Evolutionary conservation across 371 early-diverging fungal species (phyloP).

Genomic region (Mucor ambiguus): DNA sequence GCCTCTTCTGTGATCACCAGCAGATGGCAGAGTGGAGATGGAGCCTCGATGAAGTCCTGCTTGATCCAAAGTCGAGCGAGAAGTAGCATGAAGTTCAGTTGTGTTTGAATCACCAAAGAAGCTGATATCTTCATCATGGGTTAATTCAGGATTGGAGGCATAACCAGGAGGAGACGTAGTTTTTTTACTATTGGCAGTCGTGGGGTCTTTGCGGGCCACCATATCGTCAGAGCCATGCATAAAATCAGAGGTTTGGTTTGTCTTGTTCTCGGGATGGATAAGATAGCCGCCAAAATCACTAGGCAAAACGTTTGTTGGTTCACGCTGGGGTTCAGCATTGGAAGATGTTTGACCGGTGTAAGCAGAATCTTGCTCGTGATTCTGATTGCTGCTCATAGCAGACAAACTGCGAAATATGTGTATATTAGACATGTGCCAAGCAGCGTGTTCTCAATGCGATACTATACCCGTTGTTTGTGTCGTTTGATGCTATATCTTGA

Average conservation of each 20-base stretch:
- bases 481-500: neutral
- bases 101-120: slow-evolving; percentile 29
- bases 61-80: slow-evolving; percentile 23
- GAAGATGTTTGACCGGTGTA: slow-evolving; percentile 7
- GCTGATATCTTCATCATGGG: slow-evolving; percentile 10
- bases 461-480: neutral
- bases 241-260: slow-evolving; percentile 13
- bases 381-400: neutral
- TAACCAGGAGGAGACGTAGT: neutral
- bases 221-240: slow-evolving; percentile 16
- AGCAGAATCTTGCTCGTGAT: slow-evolving; percentile 17
- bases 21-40: slow-evolving; percentile 20
- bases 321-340: slow-evolving; percentile 19
- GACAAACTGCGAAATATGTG: neutral
- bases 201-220: neutral
- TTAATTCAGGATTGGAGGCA: neutral
- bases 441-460: neutral
- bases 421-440: neutral
- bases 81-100: slow-evolving; percentile 1
- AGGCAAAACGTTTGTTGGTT: slow-evolving; percentile 3
- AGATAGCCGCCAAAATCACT: neutral
- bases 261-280: slow-evolving; percentile 2
- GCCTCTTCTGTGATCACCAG: slow-evolving; percentile 4
- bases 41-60: slow-evolving; percentile 20
- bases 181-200: neutral